phyloP scores from a whole-genome alignment of 768 basidiomycete genomes.

The Auriscalpium microsporum region DNA sequence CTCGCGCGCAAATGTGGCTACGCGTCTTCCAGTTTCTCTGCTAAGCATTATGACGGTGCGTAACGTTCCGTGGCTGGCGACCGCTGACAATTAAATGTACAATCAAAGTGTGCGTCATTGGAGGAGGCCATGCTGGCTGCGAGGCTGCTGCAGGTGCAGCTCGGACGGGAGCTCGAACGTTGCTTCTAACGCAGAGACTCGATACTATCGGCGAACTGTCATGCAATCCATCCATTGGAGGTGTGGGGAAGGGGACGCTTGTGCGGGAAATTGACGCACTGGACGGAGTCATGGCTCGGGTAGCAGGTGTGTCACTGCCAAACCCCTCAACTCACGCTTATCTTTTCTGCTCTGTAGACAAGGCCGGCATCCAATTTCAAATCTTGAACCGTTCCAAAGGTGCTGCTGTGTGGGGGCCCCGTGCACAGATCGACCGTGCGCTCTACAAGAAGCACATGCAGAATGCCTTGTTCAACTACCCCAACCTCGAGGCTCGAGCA shows the following conservation, averaged over 20 bases:
- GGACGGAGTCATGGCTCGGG: slow-evolving; percentile 76
- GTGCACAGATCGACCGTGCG: slow-evolving; percentile 83
- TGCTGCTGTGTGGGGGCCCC: slow-evolving; percentile 84
- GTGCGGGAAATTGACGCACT: slow-evolving; percentile 89
- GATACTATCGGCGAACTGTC: slow-evolving; percentile 80
- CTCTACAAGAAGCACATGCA: slow-evolving; percentile 84
- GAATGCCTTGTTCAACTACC: slow-evolving; percentile 50
- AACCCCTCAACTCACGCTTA: background rate
- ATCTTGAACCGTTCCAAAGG: slow-evolving; percentile 82
- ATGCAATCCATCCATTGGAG: slow-evolving; percentile 89
- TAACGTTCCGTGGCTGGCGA: too few relatives aligned
- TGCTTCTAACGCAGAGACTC: slow-evolving; percentile 74
- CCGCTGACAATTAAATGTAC: too few relatives aligned
- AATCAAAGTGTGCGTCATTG: slow-evolving; percentile 67
- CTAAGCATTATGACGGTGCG: too few relatives aligned
- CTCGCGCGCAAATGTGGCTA: too few relatives aligned
- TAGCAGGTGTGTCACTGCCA: slow-evolving; percentile 50
- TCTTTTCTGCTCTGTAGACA: slow-evolving; percentile 39
- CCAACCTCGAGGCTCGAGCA: slow-evolving; percentile 58
- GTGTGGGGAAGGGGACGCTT: slow-evolving; percentile 85
- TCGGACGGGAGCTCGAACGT: slow-evolving; percentile 69
- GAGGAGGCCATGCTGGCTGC: slow-evolving; percentile 89
- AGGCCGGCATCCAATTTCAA: slow-evolving; percentile 83
- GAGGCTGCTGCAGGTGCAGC: slow-evolving; percentile 87
- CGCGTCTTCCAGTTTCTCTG: too few relatives aligned